Base-by-base conservation (phyloP, 2,329 filamentous ascomycete genomes). In the Aspergillus sp. region DNA sequence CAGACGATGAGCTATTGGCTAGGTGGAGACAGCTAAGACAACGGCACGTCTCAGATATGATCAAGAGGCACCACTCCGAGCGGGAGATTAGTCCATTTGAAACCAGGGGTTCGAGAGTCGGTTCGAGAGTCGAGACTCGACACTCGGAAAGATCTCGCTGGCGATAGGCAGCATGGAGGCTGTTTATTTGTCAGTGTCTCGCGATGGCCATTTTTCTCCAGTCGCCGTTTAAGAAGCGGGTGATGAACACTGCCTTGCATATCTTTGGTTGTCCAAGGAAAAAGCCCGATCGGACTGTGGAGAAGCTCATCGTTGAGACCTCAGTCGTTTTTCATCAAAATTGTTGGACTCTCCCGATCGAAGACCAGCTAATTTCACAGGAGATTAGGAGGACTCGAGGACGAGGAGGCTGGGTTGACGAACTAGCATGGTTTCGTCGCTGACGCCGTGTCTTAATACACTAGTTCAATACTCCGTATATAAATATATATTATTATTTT, bases 21-120 rank as follows among this genome's bases (percentile, higher is more conserved):
- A 25, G 46, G 56, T 59, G 55, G 55, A 59, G 62, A 41, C 27
- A 21, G 50, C 57, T 58, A 61, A 64, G 54, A 47, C 50, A 27
- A 57, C 56, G 55, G 59, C 59, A 61, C 35, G 65, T 67, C 64
- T 67, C 65, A 67, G 48, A 40, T 61, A 31, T 65, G 59, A 63
- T 52, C 52, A 59, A 37, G 45, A 41, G 40, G 58, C 37, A 53
- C 55, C 47, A 41, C 51, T 39, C 45, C 44, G 53, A 55, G 44
- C 51, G 27, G 43, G 43, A 33, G 49, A 60, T n/a, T 37, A 37
- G 49, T 61, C 60, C 59, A 66, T 64, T 47, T 31, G 62, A 68
- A 68, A 68, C 65, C 57, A 55, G 43, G 37, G 53, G 37, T 61
- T 49, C 60, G 54, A 55, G 23, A 25, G 21, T 21, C 21, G 21